Base-by-base conservation (phyloP, 2,329 filamentous ascomycete genomes). In the Aureobasidium sp. region DNA sequence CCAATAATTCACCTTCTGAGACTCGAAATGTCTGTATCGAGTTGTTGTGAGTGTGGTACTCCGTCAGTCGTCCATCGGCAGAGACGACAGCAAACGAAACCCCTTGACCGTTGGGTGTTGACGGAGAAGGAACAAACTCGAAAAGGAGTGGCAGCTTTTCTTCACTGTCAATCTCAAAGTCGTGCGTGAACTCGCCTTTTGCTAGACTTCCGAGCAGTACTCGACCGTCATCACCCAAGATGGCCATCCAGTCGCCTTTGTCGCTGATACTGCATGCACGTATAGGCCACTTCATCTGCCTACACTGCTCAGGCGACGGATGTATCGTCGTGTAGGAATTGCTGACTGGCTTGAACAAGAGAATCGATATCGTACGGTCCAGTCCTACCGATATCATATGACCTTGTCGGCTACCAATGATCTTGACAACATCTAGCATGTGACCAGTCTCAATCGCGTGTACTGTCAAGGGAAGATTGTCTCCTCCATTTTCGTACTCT, bases 381-480 rank as follows among this genome's bases (percentile, higher is more conserved):
- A 93, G 77, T 0, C 86, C 87, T 41, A 89, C 81, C 1, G 88
- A 89, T 5, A 87, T 82, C 25, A 92, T 74, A 58, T 87, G 80
- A 0, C 88, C 88, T 57, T 83, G 82, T 1, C 81, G 76, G 7
- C 84, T 88, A 17, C 86, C 80, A 5, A 80, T 75, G 64, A 93
- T 74, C 70, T 86, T 81, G 14, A 84, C 83, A 42, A 93, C 79
- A 69, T 93, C 89, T 14, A 93, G 78, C 7, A 77, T 74, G 69
- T 93, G 90, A 22, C 44, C 59, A 0, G 86, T 86, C 15, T 80
- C 78, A 12, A 91, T 71, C 1, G 84, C 84, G 56, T 81, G 82
- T 51, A 90, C 78, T 0, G 80, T 82, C 14, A 92, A 73, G 1
- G 82, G 74, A 0, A 82, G 78, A 42, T 79, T 75, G 7, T 80